These are phyloP conservation scores for Speleostelium caveatum DNA, from an alignment of 78 protist genomes.

Conservation along the genomic window DNA sequence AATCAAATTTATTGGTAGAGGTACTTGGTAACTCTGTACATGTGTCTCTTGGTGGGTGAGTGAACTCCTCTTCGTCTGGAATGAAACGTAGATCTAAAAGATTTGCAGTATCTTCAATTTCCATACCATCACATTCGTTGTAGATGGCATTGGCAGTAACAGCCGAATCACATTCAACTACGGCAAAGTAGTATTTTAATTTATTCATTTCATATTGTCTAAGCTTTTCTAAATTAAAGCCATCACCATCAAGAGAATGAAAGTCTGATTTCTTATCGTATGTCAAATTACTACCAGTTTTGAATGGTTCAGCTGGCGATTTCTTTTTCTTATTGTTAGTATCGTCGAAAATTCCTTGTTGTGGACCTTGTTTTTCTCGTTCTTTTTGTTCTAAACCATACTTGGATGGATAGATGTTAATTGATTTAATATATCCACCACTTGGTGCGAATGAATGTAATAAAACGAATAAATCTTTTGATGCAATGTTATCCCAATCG, in stretches of 20 bases:
- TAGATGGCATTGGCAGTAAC: constrained; percentile 83
- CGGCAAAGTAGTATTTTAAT: constrained; percentile 88
- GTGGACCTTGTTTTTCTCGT: constrained; percentile 64
- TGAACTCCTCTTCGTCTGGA: constrained; percentile 76
- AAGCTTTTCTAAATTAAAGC: constrained; percentile 37
- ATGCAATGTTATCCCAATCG: constrained; percentile 77
- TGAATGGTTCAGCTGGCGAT: background rate
- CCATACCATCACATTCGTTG: constrained; percentile 84
- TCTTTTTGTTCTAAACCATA: constrained; percentile 79
- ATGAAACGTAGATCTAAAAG: constrained; percentile 79
- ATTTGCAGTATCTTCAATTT: constrained; percentile 79
- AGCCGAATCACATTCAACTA: constrained; percentile 79
- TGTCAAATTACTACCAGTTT: background rate
- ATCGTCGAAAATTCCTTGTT: constrained; percentile 18
- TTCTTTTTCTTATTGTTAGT: background rate
- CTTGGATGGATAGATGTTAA: constrained; percentile 82
- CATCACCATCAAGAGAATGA: constrained; percentile 65
- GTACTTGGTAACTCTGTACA: constrained; percentile 31
- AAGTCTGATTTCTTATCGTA: constrained; percentile 33
- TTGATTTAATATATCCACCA: constrained; percentile 62
- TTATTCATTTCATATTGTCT: constrained; percentile 75
- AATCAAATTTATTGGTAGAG: background rate
- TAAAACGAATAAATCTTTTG: constrained; percentile 58
- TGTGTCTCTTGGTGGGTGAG: constrained; percentile 54
- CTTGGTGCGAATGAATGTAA: constrained; percentile 76